These are phyloP conservation scores for Glycyrrhiza uralensis DNA, from an alignment of 306 rosid genomes.

Conservation along the genomic window DNA sequence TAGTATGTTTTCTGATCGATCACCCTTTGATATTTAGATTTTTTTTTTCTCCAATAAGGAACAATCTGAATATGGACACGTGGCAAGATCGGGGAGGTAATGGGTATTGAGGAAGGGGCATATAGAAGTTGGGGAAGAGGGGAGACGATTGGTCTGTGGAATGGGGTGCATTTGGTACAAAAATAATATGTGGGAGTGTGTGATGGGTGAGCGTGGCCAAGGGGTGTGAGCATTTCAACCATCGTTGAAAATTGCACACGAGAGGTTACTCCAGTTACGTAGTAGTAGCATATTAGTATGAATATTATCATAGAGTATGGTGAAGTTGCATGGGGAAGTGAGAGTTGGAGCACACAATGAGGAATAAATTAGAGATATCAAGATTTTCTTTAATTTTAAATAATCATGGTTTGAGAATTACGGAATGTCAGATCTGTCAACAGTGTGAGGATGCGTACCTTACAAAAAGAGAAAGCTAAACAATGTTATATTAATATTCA, in stretches of 20 bases:
- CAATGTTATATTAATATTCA: not conserved
- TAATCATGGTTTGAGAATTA: slow-evolving; percentile 55
- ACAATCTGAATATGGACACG: slow-evolving; percentile 11
- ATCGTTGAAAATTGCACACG: slow-evolving; percentile 38
- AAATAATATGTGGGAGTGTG: slow-evolving; percentile 55
- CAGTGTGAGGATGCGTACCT: slow-evolving; percentile 35
- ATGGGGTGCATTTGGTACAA: slow-evolving; percentile 65
- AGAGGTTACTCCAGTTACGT: slow-evolving; percentile 44
- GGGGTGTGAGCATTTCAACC: slow-evolving; percentile 54
- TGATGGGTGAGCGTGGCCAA: slow-evolving; percentile 61
- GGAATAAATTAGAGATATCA: not conserved
- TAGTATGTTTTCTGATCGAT: not conserved
- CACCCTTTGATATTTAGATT: no score
- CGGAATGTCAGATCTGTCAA: slow-evolving; percentile 77
- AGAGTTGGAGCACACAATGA: slow-evolving; percentile 37
- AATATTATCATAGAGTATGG: slow-evolving; percentile 11
- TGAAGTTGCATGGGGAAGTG: slow-evolving; percentile 52
- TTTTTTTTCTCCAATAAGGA: not conserved
- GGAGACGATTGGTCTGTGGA: slow-evolving; percentile 78
- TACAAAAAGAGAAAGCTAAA: slow-evolving; percentile 22
- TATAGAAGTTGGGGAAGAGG: slow-evolving; percentile 59
- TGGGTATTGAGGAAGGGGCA: slow-evolving; percentile 37
- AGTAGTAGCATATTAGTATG: slow-evolving; percentile 37
- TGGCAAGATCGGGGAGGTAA: slow-evolving; percentile 41
- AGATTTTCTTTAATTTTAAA: not conserved